A percentile compares a stretch with the other conserved stretches of the same genome.
Evolutionary conservation across 345 rosid genomes (phyloP).

Genomic region (Eutrema heterophyllum): DNA sequence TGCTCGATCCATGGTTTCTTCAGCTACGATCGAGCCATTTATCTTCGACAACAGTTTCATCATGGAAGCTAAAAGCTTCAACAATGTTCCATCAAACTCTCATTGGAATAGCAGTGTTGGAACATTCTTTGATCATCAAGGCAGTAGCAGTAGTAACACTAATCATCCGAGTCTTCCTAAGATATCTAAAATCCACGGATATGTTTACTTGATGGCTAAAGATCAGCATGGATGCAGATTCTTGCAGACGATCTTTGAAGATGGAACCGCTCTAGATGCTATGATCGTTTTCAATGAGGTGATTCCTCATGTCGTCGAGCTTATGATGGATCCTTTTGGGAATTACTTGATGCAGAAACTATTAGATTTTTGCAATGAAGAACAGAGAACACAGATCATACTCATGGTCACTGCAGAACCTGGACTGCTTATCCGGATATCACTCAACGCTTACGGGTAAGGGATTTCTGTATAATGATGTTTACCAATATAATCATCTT

Average conservation of each 20-base stretch:
- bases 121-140: slow-evolving; percentile 11
- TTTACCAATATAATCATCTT: background rate
- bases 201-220: slow-evolving; percentile 38
- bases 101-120: slow-evolving; percentile 9
- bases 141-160: background rate
- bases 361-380: slow-evolving; percentile 44
- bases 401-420: slow-evolving; percentile 33
- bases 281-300: slow-evolving; percentile 37
- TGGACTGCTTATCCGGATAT: slow-evolving; percentile 36
- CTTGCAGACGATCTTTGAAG: slow-evolving; percentile 37
- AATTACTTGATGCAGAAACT: slow-evolving; percentile 53
- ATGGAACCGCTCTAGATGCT: slow-evolving; percentile 37
- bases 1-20: slow-evolving; percentile 11
- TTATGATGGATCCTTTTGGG: slow-evolving; percentile 52
- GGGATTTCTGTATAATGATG: background rate
- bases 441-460: slow-evolving; percentile 45
- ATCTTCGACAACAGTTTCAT: slow-evolving; percentile 20
- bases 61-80: slow-evolving; percentile 22
- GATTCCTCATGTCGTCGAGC: slow-evolving; percentile 45
- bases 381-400: slow-evolving; percentile 43
- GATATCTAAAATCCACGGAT: slow-evolving; percentile 29
- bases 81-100: slow-evolving; percentile 11
- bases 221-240: slow-evolving; percentile 50
- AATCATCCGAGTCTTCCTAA: slow-evolving; percentile 6
- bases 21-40: slow-evolving; percentile 8